Evolutionary conservation across 179 eudicot species (phyloP).

Genomic region (Silene vulgaris): DNA sequence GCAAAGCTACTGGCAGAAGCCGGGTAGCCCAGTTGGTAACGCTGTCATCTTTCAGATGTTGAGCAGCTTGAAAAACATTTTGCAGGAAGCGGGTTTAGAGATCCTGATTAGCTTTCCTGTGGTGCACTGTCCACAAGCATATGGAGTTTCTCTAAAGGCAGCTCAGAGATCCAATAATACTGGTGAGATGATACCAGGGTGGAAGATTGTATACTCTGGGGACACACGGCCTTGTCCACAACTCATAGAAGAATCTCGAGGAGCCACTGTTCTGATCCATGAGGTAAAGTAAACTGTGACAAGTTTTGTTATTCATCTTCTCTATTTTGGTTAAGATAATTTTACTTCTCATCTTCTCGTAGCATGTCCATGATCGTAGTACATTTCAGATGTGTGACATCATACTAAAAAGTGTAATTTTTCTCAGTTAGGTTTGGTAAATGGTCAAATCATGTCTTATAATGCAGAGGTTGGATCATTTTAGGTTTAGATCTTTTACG

Average conservation of each 20-base stretch:
- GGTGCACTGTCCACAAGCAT: conserved; percentile 87
- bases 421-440: too few species aligned
- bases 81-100: conserved; percentile 70
- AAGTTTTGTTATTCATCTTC: not conserved
- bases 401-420: too few species aligned
- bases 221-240: conserved; percentile 83
- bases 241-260: conserved; percentile 62
- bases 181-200: conserved; percentile 65
- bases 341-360: too few species aligned
- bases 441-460: too few species aligned
- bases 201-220: conserved; percentile 96
- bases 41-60: conserved; percentile 34
- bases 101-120: conserved; percentile 71
- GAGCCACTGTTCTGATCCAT: conserved; percentile 87
- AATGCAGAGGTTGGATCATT: too few species aligned
- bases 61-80: conserved; percentile 40
- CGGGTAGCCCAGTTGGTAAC: conserved; percentile 42
- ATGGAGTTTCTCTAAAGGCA: conserved; percentile 60
- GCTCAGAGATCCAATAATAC: conserved; percentile 45
- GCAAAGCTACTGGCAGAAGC: conserved; percentile 67
- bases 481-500: too few species aligned
- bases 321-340: too few species aligned
- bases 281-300: conserved; percentile 46
- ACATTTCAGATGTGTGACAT: too few species aligned
- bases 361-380: too few species aligned